A percentile compares a stretch with the other conserved stretches of the same genome.
These are phyloP conservation scores for Populus hybrid DNA, from an alignment of 441 rosid species.

Conservation along the genomic window DNA sequence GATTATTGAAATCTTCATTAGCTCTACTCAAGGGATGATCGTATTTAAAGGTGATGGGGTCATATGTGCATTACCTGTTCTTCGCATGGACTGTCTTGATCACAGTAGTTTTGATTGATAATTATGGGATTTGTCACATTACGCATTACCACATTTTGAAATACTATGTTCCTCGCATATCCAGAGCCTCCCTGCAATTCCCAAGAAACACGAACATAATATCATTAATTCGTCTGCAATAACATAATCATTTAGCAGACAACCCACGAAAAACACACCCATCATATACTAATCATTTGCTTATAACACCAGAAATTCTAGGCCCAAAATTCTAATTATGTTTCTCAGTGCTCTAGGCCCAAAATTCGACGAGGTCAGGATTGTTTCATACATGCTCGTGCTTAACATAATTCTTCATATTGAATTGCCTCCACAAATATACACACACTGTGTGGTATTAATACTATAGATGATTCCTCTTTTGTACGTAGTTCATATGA, in stretches of 20 bases:
- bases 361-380: not conserved
- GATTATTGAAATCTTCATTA: not conserved
- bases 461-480: not conserved
- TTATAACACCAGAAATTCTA: not conserved
- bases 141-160: conserved; percentile 51
- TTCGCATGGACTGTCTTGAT: conserved; percentile 41
- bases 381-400: not conserved
- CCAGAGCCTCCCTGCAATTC: conserved; percentile 73
- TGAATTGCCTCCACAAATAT: too few relatives aligned
- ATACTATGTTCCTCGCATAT: conserved; percentile 56
- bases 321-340: not conserved
- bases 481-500: too few relatives aligned
- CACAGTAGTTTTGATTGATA: conserved; percentile 79
- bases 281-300: too few relatives aligned
- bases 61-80: conserved; percentile 43
- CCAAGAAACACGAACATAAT: not conserved
- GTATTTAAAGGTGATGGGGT: not conserved
- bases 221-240: not conserved
- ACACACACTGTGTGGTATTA: too few relatives aligned
- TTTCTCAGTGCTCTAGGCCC: too few relatives aligned
- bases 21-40: not conserved
- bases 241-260: not conserved
- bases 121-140: conserved; percentile 80
- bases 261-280: not conserved
- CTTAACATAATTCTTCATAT: not conserved